Conservation (phyloP, 768 basidiomycete genomes). For the Pleurotus salmoneostramineus region DNA sequence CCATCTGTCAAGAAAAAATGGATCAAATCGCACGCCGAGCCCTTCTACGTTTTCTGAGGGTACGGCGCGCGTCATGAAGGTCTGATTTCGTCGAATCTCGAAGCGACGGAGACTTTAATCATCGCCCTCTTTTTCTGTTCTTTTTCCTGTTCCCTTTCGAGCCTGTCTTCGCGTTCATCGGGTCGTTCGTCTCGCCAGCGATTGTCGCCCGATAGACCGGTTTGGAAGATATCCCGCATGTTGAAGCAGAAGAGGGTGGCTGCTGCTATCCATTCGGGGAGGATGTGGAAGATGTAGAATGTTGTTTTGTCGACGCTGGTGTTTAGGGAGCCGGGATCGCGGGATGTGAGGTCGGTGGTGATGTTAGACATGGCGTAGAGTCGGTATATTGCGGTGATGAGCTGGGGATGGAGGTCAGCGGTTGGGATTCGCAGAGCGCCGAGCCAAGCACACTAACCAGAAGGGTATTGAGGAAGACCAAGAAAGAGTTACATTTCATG, state of each 20-base stretch:
- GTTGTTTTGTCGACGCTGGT: slow-evolving; percentile 19
- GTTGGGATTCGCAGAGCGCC: neutral
- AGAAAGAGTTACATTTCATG: slow-evolving; percentile 14
- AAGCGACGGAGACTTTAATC: slow-evolving; percentile 4
- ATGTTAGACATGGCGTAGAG: slow-evolving; percentile 24
- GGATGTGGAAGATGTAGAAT: slow-evolving; percentile 29
- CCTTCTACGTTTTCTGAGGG: neutral
- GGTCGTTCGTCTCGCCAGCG: slow-evolving; percentile 20
- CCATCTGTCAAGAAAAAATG: neutral
- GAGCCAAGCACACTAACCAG: slow-evolving; percentile 15
- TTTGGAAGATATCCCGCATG: slow-evolving; percentile 21
- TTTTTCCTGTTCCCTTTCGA: slow-evolving; percentile 15
- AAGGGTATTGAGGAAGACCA: slow-evolving; percentile 16
- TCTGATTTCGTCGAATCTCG: neutral
- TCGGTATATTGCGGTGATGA: slow-evolving; percentile 25
- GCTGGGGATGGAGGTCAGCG: slow-evolving; percentile 8
- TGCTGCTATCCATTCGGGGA: slow-evolving; percentile 26
- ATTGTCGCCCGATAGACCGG: slow-evolving; percentile 20
- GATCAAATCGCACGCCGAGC: too few species aligned
- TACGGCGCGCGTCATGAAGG: neutral
- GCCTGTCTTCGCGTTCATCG: slow-evolving; percentile 16
- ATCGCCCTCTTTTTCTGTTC: slow-evolving; percentile 3
- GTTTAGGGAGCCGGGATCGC: slow-evolving; percentile 22
- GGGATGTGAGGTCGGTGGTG: slow-evolving; percentile 20
- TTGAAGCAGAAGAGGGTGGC: slow-evolving; percentile 19